Evolutionary conservation across 768 basidiomycete genomes (phyloP), one percentile per base, ranked within the genome.

Genomic region (Hypholoma fasciculare): DNA sequence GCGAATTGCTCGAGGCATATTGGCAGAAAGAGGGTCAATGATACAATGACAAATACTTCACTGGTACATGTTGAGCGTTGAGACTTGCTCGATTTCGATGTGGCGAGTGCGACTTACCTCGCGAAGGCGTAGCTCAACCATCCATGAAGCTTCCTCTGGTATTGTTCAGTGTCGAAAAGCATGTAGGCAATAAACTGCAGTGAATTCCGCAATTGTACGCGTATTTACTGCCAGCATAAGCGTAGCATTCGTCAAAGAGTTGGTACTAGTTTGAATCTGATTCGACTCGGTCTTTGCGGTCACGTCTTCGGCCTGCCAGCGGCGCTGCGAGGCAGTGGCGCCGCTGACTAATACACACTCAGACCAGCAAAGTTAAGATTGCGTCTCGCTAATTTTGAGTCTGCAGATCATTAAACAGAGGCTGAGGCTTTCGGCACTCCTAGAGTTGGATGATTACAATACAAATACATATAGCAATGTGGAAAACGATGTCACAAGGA

Each of bases 111-210:
- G 40, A 64, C 61, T 47, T 14, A 87, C 90, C 90, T 90, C 0
- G 92, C 92, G 66, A 93, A 94, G 0, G 90, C 90, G 65, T 94
- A 94, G 62, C 86, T 87, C 57, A 92, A 76, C 92, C 92, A 94
- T 46, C 92, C 92, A 51, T 81, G 76, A 6, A 92, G 76, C 46
- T 78, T 77, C 64, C 72, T 76, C 54, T 70, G 72, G 63, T 78
- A 80, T 54, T 62, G 64, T 44, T 52, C 42, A 27, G 36, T 49
- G 46, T 48, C 61, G 14, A 53, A 62, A 38, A 44, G 49, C 63
- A 67, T 64, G 36, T 36, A 19, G 9, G 47, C 26, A 48, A 20
- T 20, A 20, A 20, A 8, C 46, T 8, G 8, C 30, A 7, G 7
- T 34, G 3, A 34, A 34, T 7, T 9, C 30, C 30, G 30, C 30